Conservation (phyloP, 1,284 basidiomycete genomes). For the Boletus semigastroideus region DNA sequence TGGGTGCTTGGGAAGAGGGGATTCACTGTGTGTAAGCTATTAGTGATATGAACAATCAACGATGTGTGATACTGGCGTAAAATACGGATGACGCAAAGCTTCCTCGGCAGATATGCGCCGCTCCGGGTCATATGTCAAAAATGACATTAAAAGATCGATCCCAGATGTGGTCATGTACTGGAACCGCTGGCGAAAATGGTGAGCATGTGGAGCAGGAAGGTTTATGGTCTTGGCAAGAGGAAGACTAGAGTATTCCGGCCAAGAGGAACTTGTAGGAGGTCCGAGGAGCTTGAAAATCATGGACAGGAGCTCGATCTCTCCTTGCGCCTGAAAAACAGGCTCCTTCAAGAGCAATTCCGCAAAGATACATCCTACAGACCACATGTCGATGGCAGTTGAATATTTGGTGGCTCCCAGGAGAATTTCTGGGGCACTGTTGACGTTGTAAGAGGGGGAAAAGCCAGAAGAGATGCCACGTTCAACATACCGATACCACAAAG, state of each 20-base stretch:
- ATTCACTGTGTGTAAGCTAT: slow-evolving; percentile 59
- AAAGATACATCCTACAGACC: slow-evolving; percentile 99
- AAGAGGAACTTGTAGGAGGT: slow-evolving; percentile 79
- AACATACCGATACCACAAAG: slow-evolving; percentile 95
- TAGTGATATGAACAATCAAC: slow-evolving; percentile 3
- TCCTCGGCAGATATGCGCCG: slow-evolving; percentile 84
- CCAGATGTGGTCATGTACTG: slow-evolving; percentile 81
- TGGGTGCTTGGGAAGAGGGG: slow-evolving; percentile 95
- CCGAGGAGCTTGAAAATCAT: slow-evolving; percentile 95
- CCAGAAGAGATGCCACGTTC: slow-evolving; percentile 5
- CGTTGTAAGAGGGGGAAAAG: slow-evolving; percentile 9
- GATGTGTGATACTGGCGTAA: slow-evolving; percentile 58
- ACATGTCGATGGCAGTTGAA: slow-evolving; percentile 96
- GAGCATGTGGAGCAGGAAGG: slow-evolving; percentile 74
- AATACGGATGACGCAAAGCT: slow-evolving; percentile 90
- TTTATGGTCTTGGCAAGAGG: slow-evolving; percentile 82
- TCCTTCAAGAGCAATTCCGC: slow-evolving; percentile 93
- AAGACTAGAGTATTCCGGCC: slow-evolving; percentile 81
- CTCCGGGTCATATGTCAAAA: slow-evolving; percentile 90
- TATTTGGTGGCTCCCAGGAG: slow-evolving; percentile 91
- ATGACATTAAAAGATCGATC: slow-evolving; percentile 78
- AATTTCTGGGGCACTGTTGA: slow-evolving; percentile 87
- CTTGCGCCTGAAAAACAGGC: slow-evolving; percentile 94
- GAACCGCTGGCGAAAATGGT: slow-evolving; percentile 75
- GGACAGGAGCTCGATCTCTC: slow-evolving; percentile 89